A percentile compares a stretch with the other conserved stretches of the same genome.
Evolutionary conservation across 768 basidiomycete species (phyloP).

Genomic region (Tubosaeta brunneosetosa): DNA sequence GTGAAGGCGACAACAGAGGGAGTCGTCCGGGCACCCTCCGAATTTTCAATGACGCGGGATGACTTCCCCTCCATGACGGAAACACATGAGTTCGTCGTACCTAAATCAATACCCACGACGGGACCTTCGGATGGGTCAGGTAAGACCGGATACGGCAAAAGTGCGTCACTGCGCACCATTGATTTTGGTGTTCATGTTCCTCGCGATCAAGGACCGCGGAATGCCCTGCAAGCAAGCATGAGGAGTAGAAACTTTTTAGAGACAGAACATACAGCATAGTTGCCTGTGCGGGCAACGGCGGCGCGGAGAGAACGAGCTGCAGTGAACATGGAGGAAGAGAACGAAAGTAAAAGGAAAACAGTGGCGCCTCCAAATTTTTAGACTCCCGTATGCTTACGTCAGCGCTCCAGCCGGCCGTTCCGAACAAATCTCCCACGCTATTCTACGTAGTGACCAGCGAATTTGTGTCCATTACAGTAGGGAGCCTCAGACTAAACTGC

Average conservation of each 20-base stretch:
- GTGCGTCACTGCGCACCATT: slow-evolving; percentile 47
- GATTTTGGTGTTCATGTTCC: slow-evolving; percentile 96
- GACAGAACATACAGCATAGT: slow-evolving; percentile 52
- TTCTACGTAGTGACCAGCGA: neutral
- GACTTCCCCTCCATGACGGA: slow-evolving; percentile 95
- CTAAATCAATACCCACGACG: slow-evolving; percentile 95
- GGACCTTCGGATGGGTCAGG: slow-evolving; percentile 47
- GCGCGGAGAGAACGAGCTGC: slow-evolving; percentile 60
- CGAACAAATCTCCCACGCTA: slow-evolving; percentile 9
- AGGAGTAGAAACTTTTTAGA: neutral
- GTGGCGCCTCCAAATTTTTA: slow-evolving; percentile 45
- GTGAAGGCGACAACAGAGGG: slow-evolving; percentile 99
- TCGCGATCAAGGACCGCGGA: slow-evolving; percentile 70
- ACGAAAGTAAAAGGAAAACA: slow-evolving; percentile 29
- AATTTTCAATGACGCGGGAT: slow-evolving; percentile 93
- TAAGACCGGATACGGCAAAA: neutral
- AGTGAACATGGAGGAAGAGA: slow-evolving; percentile 64
- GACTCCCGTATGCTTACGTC: slow-evolving; percentile 30
- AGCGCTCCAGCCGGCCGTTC: slow-evolving; percentile 13
- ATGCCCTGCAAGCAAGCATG: slow-evolving; percentile 41
- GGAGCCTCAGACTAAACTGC: slow-evolving; percentile 3
- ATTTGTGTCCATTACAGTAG: too few relatives aligned
- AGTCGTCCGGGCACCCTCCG: slow-evolving; percentile 96
- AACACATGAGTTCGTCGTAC: slow-evolving; percentile 89
- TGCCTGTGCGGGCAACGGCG: slow-evolving; percentile 55